phyloP scores from a whole-genome alignment of 148 eudicot genomes.

The Hydrangea macrophylla region DNA sequence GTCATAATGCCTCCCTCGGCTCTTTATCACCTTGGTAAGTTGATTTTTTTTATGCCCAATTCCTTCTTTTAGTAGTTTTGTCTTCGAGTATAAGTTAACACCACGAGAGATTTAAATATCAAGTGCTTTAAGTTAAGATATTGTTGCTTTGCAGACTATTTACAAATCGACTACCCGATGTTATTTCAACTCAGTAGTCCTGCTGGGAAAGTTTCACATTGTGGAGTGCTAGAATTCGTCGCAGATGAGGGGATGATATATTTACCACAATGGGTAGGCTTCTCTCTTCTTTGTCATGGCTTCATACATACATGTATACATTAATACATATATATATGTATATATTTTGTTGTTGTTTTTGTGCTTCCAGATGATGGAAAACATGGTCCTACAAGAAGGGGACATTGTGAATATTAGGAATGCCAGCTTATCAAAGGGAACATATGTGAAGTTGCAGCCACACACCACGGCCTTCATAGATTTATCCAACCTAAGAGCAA shows the following conservation, averaged over 20 bases:
- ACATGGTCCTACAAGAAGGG: constrained; percentile 22
- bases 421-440: constrained; percentile 24
- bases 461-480: constrained; percentile 24
- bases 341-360: too few relatives aligned
- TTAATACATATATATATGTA: too few relatives aligned
- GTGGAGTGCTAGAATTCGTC: constrained; percentile 31
- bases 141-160: constrained; percentile 14
- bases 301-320: too few relatives aligned
- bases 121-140: too few relatives aligned
- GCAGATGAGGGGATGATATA: constrained; percentile 30
- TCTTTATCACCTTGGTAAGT: constrained; percentile 27
- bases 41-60: background rate
- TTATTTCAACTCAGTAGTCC: constrained; percentile 19
- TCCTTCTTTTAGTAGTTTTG: constrained; percentile 2
- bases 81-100: too few relatives aligned
- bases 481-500: constrained; percentile 25
- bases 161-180: constrained; percentile 27
- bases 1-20: constrained; percentile 35
- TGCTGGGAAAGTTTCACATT: constrained; percentile 17
- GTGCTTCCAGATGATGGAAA: constrained; percentile 32
- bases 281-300: background rate
- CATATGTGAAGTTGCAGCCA: constrained; percentile 33
- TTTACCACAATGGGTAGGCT: constrained; percentile 29
- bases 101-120: too few relatives aligned
- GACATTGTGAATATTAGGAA: constrained; percentile 17